Base-by-base conservation (phyloP, 2,329 filamentous ascomycete species). In the Fusarium cyanostomum region DNA sequence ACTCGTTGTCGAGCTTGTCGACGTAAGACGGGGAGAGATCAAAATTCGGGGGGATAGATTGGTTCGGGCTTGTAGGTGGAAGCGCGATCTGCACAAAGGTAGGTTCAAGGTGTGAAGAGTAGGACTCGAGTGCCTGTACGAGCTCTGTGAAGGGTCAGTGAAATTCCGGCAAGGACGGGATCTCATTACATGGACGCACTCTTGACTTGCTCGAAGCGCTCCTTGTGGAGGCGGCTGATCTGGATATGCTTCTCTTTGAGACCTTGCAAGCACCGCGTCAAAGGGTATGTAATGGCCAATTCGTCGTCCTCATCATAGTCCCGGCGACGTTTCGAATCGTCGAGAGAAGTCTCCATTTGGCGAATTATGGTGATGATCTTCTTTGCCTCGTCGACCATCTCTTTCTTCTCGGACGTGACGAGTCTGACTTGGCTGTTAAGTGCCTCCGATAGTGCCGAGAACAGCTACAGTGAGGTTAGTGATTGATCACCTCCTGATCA, bases 181-280 rank as follows among this genome's bases (percentile, higher is more conserved):
- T 8, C 6, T 39, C 6, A 43, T 34, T 7, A 39, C 44, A 15
- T 31, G 15, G 5, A 58, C 90, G 70, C 80, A 96, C 92, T 97
- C 79, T 92, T 94, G 58, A 98, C 92, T 81, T 98, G 93, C 74
- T 97, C 94, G 71, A 92, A 97, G 59, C 95, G 90, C 78, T 98
- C 94, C 64, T 88, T 89, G 77, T 99, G 94, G 56, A 95, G 80
- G 73, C 90, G 92, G 78, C 86, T 88, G 67, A 98, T 86, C 48
- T 91, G 87, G 56, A 81, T 83, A 72, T 97, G 91, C 79, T 95
- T 97, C 76, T 97, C 93, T 76, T 92, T 94, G 52, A 99, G 83
- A 15, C 77, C 79, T 72, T 91, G 86, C 59, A 99, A 81, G 75
- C 96, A 99, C 67, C 87, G 85, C 42, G 86, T 88, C 54, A 99